Percentiles rank a stretch among this genome's conserved stretches.
These are phyloP conservation scores for Sporothrix schenckii DNA, from an alignment of 2,329 filamentous ascomycete species.

Conservation along the genomic window DNA sequence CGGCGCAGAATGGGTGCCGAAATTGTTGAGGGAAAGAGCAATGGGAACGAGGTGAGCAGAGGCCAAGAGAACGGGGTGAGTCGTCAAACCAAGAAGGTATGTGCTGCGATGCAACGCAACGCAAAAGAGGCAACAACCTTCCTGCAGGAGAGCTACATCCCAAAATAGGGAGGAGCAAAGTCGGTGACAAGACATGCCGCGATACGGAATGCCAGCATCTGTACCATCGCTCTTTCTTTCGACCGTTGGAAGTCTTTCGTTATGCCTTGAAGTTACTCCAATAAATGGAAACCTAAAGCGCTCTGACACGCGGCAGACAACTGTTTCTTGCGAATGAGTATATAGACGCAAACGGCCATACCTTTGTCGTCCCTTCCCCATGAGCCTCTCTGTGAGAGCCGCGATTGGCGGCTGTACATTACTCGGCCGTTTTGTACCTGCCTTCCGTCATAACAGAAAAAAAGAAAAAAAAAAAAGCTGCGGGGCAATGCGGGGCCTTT, in stretches of 20 bases:
- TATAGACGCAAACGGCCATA: neutral
- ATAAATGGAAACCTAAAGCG: neutral
- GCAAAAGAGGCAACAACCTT: neutral
- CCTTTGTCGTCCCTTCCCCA: constrained; percentile 2
- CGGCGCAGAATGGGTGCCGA: neutral
- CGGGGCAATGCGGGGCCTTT: constrained; percentile 31
- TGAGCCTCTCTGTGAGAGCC: constrained; percentile 1
- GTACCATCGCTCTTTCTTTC: neutral
- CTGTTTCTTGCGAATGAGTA: neutral
- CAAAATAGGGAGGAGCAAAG: constrained; percentile 14
- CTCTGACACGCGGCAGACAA: neutral
- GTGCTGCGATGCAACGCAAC: constrained; percentile 18
- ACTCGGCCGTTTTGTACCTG: neutral
- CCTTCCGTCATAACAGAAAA: neutral
- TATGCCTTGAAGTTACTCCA: neutral
- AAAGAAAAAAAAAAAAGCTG: constrained; percentile 19
- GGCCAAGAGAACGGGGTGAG: neutral
- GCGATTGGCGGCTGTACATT: constrained; percentile 26
- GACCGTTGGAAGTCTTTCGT: neutral
- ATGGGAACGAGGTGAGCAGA: neutral
- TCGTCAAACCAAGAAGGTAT: neutral
- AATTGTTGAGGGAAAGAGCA: constrained; percentile 7
- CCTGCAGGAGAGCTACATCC: neutral
- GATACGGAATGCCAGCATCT: neutral
- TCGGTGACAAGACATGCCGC: neutral